Base-by-base conservation (phyloP, 495 filamentous ascomycete species). In the Xylaria sp. region DNA sequence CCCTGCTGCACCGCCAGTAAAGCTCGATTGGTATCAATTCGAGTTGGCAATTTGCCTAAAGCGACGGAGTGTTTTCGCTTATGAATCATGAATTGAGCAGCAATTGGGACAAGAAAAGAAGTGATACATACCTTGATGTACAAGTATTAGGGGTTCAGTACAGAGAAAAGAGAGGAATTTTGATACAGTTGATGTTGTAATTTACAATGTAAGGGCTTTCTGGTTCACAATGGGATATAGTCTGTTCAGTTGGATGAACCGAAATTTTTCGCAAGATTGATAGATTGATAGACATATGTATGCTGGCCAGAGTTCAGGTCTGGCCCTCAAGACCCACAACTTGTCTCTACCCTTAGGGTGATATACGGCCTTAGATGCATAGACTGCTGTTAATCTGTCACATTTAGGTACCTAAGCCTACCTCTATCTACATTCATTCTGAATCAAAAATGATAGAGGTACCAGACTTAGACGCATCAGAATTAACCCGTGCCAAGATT, bases 81-180 rank as follows among this genome's bases (percentile, higher is more conserved):
- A 52, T 62, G 57, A 41, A 37, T 52, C 44, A 69, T 69, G 26
- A 8, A 69, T 40, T 14, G 29, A 43, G 21, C 14, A 6, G 24
- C n/a, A 21, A 37, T 29, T 55, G 4, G 1, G 19, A 6, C 6
- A 58, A 55, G 11, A 40, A 37, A 48, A 37, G 41, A 14, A n/a
- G 35, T 35, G 17, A 11, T 21, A 66, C 69, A 65, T 71, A 71
- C 69, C 40, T 62, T 70, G 68, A 70, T n/a, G 31, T 55, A 63
- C 68, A 62, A 43, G 2, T 53, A 55, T 70, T 53, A 63, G 33
- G 19, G n/a, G 55, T 15, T 4, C 1, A 19, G 44, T 29, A 70
- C 48, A 63, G 9, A 40, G 15, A 33, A 17, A 48, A 15, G 9
- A 52, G 19, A 40, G 24, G 21, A 5, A 5, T 44, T 19, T 66